A percentile compares a stretch with the other conserved stretches of the same genome.
Evolutionary conservation across 2,329 filamentous ascomycete species (phyloP).

Genomic region (Aureobasidium musti): DNA sequence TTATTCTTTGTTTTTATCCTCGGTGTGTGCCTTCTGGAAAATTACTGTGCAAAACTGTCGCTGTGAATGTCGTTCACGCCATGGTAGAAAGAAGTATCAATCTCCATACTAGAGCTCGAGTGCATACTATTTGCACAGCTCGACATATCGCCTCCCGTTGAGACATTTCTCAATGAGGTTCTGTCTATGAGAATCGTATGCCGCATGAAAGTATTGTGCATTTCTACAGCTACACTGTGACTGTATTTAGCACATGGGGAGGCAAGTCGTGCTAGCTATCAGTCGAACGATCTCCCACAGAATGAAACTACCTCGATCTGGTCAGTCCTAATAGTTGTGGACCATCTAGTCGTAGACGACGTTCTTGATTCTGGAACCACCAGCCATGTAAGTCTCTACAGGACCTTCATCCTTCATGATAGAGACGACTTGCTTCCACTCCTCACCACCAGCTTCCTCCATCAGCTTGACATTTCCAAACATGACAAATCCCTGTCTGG

Average conservation of each 20-base stretch:
- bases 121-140: background rate
- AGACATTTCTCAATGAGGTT: too few species aligned
- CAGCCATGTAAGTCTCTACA: background rate
- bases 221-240: too few species aligned
- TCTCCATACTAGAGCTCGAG: too few species aligned
- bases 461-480: constrained; percentile 72
- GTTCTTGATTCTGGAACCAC: background rate
- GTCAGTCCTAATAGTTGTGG: background rate
- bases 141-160: background rate
- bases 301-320: background rate
- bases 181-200: too few species aligned
- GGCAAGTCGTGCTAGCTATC: background rate
- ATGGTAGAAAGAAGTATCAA: too few species aligned
- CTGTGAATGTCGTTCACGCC: too few species aligned
- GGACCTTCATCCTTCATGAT: constrained; percentile 21
- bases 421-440: constrained; percentile 19
- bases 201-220: too few species aligned
- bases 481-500: constrained; percentile 76
- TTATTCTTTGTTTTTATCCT: too few species aligned
- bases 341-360: background rate
- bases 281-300: background rate
- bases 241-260: too few species aligned
- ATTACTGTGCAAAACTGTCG: too few species aligned
- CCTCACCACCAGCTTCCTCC: background rate
- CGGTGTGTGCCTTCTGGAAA: too few species aligned